A percentile compares a stretch with the other conserved stretches of the same genome.
Conservation (phyloP, 2,329 filamentous ascomycete genomes). For the Penicillium sp. region DNA sequence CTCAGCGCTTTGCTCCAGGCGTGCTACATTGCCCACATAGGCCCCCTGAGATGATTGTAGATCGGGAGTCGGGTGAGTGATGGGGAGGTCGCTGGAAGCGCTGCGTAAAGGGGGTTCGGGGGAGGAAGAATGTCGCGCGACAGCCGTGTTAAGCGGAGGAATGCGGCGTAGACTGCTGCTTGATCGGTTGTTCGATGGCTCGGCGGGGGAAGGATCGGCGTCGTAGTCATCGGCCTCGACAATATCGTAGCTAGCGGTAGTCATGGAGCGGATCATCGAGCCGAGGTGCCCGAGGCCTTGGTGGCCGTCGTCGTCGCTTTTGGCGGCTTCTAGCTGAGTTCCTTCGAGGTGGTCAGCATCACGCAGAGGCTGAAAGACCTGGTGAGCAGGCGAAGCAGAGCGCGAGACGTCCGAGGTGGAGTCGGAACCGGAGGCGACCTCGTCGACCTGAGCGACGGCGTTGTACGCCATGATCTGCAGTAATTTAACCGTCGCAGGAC, state of each 20-base stretch:
- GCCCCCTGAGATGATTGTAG: constrained; percentile 58
- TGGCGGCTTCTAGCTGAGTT: constrained; percentile 38
- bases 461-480: constrained; percentile 50
- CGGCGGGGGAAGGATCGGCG: constrained; percentile 36
- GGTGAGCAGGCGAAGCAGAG: constrained; percentile 37
- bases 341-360: constrained; percentile 41
- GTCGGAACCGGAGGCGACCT: constrained; percentile 45
- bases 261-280: constrained; percentile 48
- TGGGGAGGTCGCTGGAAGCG: constrained; percentile 48
- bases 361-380: constrained; percentile 38
- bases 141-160: constrained; percentile 38
- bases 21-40: constrained; percentile 57
- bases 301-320: constrained; percentile 34
- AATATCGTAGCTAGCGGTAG: constrained; percentile 51
- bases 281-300: constrained; percentile 34
- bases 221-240: constrained; percentile 57
- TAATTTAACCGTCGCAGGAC: constrained; percentile 21
- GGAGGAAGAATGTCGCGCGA: constrained; percentile 32
- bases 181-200: constrained; percentile 33
- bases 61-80: constrained; percentile 57
- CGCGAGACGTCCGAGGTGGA: constrained; percentile 45
- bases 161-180: constrained; percentile 36
- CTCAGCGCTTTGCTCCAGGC: constrained; percentile 56
- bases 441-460: constrained; percentile 50
- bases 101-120: constrained; percentile 45